Evolutionary conservation across 345 rosid genomes (phyloP), one percentile per base, ranked within the genome.

Genomic region (Eucalyptus brandiana): DNA sequence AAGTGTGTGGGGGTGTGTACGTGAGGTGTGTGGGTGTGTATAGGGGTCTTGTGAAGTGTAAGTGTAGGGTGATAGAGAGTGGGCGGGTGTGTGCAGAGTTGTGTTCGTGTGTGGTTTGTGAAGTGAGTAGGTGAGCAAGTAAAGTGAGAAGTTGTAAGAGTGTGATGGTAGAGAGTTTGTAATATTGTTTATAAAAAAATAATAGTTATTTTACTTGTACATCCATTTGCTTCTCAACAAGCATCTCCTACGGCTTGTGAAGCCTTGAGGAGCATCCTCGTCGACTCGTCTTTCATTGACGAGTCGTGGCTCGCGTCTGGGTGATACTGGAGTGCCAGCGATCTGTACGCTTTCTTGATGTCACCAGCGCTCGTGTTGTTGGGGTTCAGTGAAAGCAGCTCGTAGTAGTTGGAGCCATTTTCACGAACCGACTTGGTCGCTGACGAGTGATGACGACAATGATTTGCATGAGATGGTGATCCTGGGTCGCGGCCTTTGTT

Each of bases 301-400:
- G 91, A 89, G 85, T 58, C 69, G 49, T 44, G 28, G 83, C 91
- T 89, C 7, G 87, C 90, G 16, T 92, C 92, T 23, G 92, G 91
- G 37, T 92, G 92, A 86, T 87, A 87, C 60, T 30, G 83, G 7
- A 87, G 85, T 15, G 89, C 90, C 91, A 65, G 90, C 37, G 51
- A 87, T 54, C 90, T 49, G 58, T 89, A 91, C 10, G 93, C 91
- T 89, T 86, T 89, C 91, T 89, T 91, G 80, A 92, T 56, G 76
- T 91, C 88, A 18, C 86, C 88, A 10, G 19, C 21, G 42, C 89
- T 76, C 44, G 85, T 87, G 72, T 86, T 87, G 53, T 87, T 80
- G 21, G 90, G 56, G 32, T 54, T 81, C 87, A 92, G 54, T 12
- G 90, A 87, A 5, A 91, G 87, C 50, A 92, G 76, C 72, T 89